Percentiles rank a stretch among this genome's conserved stretches.
These are phyloP conservation scores for Strigomonas culicis DNA, from an alignment of 208 protist species.

Conservation along the genomic window DNA sequence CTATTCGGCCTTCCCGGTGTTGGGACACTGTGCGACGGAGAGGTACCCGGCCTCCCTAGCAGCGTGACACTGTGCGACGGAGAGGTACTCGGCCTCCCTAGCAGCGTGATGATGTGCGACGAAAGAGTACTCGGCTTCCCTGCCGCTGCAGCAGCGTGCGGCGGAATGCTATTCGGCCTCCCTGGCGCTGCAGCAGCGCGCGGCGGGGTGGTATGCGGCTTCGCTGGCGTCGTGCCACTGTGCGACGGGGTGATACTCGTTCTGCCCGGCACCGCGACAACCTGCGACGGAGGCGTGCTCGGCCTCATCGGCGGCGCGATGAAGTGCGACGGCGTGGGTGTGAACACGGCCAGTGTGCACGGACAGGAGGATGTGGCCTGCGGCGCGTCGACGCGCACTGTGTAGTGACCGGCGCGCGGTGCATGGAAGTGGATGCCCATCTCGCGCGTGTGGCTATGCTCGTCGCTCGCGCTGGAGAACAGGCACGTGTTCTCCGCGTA, in stretches of 20 bases:
- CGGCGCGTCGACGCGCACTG: slow-evolving; percentile 41
- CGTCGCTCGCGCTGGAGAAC: slow-evolving; percentile 40
- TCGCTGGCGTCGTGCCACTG: not conserved
- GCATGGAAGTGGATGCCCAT: slow-evolving; percentile 58
- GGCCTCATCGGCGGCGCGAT: not conserved
- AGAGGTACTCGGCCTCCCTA: no score
- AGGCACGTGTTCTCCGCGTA: slow-evolving; percentile 55
- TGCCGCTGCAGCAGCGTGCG: no score
- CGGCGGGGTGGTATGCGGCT: no score
- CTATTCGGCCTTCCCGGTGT: no score
- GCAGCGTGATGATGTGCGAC: no score
- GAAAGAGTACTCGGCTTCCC: no score
- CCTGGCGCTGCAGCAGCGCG: no score
- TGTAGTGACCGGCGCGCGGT: slow-evolving; percentile 41
- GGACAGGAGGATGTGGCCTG: slow-evolving; percentile 48
- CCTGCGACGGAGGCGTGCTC: no score
- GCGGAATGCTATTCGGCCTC: no score
- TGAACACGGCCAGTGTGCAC: slow-evolving; percentile 34
- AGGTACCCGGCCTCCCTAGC: no score
- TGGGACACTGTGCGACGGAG: no score
- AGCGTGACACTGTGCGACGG: no score
- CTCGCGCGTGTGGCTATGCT: slow-evolving; percentile 68
- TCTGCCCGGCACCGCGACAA: not conserved
- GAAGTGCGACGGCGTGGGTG: slow-evolving; percentile 7
- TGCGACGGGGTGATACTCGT: not conserved